Conservation (phyloP, 495 filamentous ascomycete genomes). For the Talaromyces liani region DNA sequence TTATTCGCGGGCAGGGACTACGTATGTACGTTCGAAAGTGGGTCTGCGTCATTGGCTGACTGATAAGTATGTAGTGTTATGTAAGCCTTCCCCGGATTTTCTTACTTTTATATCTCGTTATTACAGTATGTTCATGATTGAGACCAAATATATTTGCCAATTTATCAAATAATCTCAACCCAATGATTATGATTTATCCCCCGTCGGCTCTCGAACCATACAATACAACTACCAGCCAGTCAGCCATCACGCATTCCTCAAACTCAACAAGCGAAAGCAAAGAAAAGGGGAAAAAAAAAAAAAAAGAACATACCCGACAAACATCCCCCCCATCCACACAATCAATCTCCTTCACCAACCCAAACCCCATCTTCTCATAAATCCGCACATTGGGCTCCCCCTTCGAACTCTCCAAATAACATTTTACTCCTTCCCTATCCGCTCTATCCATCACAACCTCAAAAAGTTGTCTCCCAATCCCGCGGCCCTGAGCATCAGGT, state of each 20-base stretch:
- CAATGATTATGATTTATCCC: slow-evolving; percentile 6
- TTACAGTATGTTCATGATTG: no score
- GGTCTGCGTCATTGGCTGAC: not conserved
- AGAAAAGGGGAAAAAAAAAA: not conserved
- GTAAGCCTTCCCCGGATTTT: not conserved
- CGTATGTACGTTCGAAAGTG: not conserved
- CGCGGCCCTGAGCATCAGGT: slow-evolving; percentile 49
- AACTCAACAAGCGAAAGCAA: slow-evolving; percentile 7
- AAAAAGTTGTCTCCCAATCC: slow-evolving; percentile 50
- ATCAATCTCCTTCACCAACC: slow-evolving; percentile 51
- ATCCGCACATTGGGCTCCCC: slow-evolving; percentile 56
- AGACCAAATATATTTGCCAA: no score
- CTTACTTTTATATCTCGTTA: no score
- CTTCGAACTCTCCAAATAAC: slow-evolving; percentile 57
- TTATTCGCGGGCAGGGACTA: not conserved
- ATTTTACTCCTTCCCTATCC: slow-evolving; percentile 48
- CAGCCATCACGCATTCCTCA: slow-evolving; percentile 10
- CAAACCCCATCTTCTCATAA: slow-evolving; percentile 57
- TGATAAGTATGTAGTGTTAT: not conserved
- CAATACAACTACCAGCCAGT: slow-evolving; percentile 27
- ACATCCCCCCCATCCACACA: slow-evolving; percentile 48
- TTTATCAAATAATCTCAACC: no score
- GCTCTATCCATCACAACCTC: slow-evolving; percentile 47
- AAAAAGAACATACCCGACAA: slow-evolving; percentile 22
- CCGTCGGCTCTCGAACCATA: slow-evolving; percentile 24